Evolutionary conservation across 306 rosid species (phyloP), one percentile per base, ranked within the genome.

Genomic region (Vachellia collinsii): DNA sequence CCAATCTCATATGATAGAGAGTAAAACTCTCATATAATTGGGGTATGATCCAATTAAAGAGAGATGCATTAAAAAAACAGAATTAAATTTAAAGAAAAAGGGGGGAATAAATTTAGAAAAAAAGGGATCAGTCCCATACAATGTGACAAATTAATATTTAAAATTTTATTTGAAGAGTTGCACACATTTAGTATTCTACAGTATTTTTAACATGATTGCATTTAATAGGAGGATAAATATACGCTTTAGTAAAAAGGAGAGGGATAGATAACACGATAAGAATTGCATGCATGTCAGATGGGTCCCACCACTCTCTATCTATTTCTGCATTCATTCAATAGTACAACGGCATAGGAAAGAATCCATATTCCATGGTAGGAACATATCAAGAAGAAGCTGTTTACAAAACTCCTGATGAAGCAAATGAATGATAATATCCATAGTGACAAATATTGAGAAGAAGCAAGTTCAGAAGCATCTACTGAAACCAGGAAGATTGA

Each of bases 391-490:
- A n/a, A 67, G 62, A 46, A 71, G 34, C 50, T 17, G 47, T 66
- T 43, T 38, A 42, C 70, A 29, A 36, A 48, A 64, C 69, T 65
- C 75, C 47, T n/a, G 5, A n/a, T n/a, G 3, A n/a, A 63, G 70
- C 58, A 20, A 9, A 17, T 16, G 39, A 59, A 23, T 16, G 47
- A 59, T 29, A 42, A 22, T 69, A 36, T 65, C 8, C 22, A 11
- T 23, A 61, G 75, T 20, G 44, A 23, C 38, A 68, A 44, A 44
- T 20, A 73, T 37, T 39, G 63, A 56, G 12, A 56, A 68, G 42
- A 66, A 66, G 39, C 65, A 66, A 76, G 39, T 61, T 58, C 5
- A 20, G 44, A 59, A 62, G 38, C 68, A 62, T 62, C 9, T 7
- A 29, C 6, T 39, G 12, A 63, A 53, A 68, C 68, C 50, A 14